These are phyloP conservation scores for Crepidotus variabilis DNA, from an alignment of 768 basidiomycete genomes.

Conservation along the genomic window DNA sequence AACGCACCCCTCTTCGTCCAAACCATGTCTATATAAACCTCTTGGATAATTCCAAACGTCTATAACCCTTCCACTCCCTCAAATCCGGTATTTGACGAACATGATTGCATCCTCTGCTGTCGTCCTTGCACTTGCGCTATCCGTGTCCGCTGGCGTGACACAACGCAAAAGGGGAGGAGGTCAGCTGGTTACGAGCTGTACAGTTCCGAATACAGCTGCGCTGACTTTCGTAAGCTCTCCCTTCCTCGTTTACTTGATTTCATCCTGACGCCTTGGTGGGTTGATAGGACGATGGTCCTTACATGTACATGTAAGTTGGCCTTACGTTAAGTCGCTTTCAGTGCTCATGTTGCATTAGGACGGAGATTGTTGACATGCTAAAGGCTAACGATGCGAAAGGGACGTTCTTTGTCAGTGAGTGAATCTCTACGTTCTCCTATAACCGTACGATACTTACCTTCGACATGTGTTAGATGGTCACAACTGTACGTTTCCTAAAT, in stretches of 20 bases:
- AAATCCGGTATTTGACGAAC: neutral
- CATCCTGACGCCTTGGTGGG: neutral
- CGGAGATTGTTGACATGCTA: conserved; percentile 26
- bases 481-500: conserved; percentile 22
- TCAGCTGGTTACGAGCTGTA: conserved; percentile 31
- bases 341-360: conserved; percentile 13
- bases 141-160: neutral
- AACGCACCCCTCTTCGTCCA: neutral
- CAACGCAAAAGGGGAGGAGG: conserved; percentile 14
- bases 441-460: neutral
- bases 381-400: conserved; percentile 26
- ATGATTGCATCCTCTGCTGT: neutral
- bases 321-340: neutral
- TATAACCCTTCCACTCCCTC: neutral
- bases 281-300: conserved; percentile 16
- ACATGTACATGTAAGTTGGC: conserved; percentile 20
- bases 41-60: neutral
- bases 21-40: neutral
- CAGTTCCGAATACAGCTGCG: conserved; percentile 33
- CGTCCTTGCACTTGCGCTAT: conserved; percentile 8
- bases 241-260: neutral
- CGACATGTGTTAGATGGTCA: conserved; percentile 24
- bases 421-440: neutral
- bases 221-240: conserved; percentile 33
- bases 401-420: conserved; percentile 41